Evolutionary conservation across 2,329 filamentous ascomycete species (phyloP), one percentile per base, ranked within the genome.

Genomic region (Paraphaeosphaeria minitans): DNA sequence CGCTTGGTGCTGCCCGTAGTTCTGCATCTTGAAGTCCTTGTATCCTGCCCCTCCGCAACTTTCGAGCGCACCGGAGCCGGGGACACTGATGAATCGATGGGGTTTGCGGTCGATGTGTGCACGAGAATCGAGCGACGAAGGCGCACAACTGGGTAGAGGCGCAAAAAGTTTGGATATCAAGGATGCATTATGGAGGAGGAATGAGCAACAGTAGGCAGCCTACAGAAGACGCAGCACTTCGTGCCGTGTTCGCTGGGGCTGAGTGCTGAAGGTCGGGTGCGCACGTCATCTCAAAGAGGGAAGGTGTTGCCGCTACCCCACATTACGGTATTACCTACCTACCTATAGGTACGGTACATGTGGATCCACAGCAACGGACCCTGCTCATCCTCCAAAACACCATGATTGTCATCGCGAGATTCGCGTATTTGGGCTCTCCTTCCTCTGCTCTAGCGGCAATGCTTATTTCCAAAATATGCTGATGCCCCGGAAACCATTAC

Each of bases 1-100:
- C 35, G 62, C 57, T 31, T 55, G 61, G 16, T 58, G 55, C 55
- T 70, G 70, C 14, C 62, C 64, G 64, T 75, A 75, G 55, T 70
- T 71, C 64, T 76, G 73, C 74, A 76, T 76, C 45, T 35, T 47
- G 22, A 27, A 13, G n/a, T 8, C 10, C 47, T 41, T 48, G 33
- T 39, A 45, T n/a, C 19, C 39, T 53, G 22, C 22, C 8, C 24
- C 27, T 35, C 27, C 53, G 22, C 33, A 22, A 51, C 46, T 4
- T 50, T 24, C 48, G 41, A 53, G 48, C 21, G 35, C 33, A 50
- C 45, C 41, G 55, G 22, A 41, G 48, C 54, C 39, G 60, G 37
- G 24, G 4, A 37, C 29, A 22, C 21, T 39, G 48, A 37, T 24
- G 31, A 19, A 22, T 31, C 27, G 24, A 22, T 29, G 19, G 37